Base-by-base conservation (phyloP, 805 yeast species). In the Saturnispora zaruensis region DNA sequence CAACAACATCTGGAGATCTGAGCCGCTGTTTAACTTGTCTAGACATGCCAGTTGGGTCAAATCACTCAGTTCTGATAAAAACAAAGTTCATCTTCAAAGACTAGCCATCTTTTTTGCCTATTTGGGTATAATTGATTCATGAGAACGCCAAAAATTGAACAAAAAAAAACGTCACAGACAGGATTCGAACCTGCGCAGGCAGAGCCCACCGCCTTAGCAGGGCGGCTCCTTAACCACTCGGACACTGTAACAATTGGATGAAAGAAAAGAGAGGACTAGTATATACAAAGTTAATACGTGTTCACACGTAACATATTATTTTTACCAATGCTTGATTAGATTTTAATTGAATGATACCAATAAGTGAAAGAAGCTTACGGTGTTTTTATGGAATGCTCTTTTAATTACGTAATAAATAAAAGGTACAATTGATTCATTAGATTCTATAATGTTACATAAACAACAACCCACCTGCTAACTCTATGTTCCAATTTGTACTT, bases 161-260 rank as follows among this genome's bases (percentile, higher is more conserved):
- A 58, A 66, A 76, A 77, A 72, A 71, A 67, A 65, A 59, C 96
- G 96, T 85, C 86, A 87, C 95, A 84, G 95, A 87, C 96, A 87
- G 95, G 96, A 87, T 87, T 87, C 96, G 96, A 87, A 87, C 96
- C 95, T 87, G 95, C 95, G 96, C 82, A 79, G 84, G 87, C 81
- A 82, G 74, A 82, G 79, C 87, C 84, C 87, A 82, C 81, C 79
- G 86, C 87, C 88, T 82, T 75, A 77, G 82, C 82, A 77, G 82
- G 82, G 82, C 76, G 77, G 77, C 82, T 79, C 81, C 81, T 77
- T 77, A 77, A 77, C 82, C 82, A 77, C 82, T 77, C 81, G 81
- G 82, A 79, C 82, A 77, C 81, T 74, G 80, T 73, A 70, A 74
- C 79, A n/a, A 20, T 43, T 48, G 24, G 40, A 18, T 18, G 23